Base-by-base conservation (phyloP, 1,284 basidiomycete genomes). In the Boletus sp. region DNA sequence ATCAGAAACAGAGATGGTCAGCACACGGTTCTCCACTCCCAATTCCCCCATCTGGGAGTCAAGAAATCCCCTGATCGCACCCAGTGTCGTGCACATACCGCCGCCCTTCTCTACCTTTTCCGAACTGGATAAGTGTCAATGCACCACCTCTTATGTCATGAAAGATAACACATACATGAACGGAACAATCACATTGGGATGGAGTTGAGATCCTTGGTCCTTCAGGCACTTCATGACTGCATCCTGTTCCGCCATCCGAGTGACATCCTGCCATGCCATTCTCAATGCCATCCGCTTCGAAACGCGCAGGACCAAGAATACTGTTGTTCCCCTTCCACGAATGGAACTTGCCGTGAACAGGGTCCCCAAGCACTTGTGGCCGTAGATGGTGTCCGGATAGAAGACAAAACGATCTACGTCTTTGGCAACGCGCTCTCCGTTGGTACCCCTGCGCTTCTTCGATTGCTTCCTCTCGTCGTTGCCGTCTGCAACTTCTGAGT, bases 231-330 rank as follows among this genome's bases (percentile, higher is more conserved):
- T 25, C 28, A 59, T 16, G 1, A 60, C 54, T 5, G 2, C 23
- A 23, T 55, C 43, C 43, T 59, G 59, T 17, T 59, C 58, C 1
- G 10, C n/a, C 9, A 33, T 17, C 0, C 44, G 43, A 4, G 10
- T 38, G 6, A 61, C 35, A 53, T 67, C 63, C 46, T 60, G 59
- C 63, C 53, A 65, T 1, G 60, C 35, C 50, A 50, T 63, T 25
- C 59, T 67, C 47, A 63, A 53, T 1, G 52, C 57, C 4, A 52
- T 9, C 0, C 31, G 21, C 55, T 1, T 50, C 50, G 1, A 56
- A 25, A 57, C 19, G 35, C 35, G 35, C 35, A 35, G 14, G 35
- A 19, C 37, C 16, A 7, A 37, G 17, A 37, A 62, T 3, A 60
- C 63, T 4, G 55, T 55, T 3, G 58, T 62, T 28, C 51, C 58